These are phyloP conservation scores for Onygenales sp. DNA, from an alignment of 2,329 filamentous ascomycete species.

Conservation along the genomic window DNA sequence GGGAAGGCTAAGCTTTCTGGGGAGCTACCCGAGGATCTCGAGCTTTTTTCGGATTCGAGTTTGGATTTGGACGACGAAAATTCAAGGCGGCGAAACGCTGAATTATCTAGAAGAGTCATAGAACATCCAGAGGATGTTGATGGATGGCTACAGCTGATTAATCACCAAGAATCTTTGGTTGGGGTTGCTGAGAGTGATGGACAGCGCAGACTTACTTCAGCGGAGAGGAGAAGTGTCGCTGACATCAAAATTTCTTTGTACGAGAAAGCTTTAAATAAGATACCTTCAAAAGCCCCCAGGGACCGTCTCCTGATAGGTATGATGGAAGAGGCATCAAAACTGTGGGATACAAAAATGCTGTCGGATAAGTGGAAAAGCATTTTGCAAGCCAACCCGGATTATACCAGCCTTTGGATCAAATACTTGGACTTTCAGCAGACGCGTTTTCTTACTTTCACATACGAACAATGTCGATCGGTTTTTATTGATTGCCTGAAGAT, in stretches of 20 bases:
- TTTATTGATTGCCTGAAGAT: conserved; percentile 50
- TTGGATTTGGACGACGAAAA: conserved; percentile 34
- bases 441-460: conserved; percentile 56
- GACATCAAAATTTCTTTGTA: conserved; percentile 75
- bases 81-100: conserved; percentile 34
- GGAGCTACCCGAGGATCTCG: conserved; percentile 38
- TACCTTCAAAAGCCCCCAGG: conserved; percentile 37
- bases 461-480: conserved; percentile 53
- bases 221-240: conserved; percentile 59
- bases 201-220: conserved; percentile 39
- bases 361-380: conserved; percentile 57
- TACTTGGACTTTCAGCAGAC: conserved; percentile 65
- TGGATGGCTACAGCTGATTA: conserved; percentile 69
- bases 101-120: conserved; percentile 56
- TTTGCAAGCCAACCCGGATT: conserved; percentile 46
- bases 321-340: conserved; percentile 62
- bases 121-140: conserved; percentile 57
- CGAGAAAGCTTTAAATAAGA: conserved; percentile 61
- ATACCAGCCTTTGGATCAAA: conserved; percentile 60
- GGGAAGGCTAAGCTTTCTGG: conserved; percentile 47
- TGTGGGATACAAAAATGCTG: conserved; percentile 60
- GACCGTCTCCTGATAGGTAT: conserved; percentile 57
- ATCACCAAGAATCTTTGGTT: conserved; percentile 64
- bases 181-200: conserved; percentile 27
- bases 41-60: conserved; percentile 42